Base-by-base conservation (phyloP, 495 filamentous ascomycete species). In the Amniculicola lignicola region DNA sequence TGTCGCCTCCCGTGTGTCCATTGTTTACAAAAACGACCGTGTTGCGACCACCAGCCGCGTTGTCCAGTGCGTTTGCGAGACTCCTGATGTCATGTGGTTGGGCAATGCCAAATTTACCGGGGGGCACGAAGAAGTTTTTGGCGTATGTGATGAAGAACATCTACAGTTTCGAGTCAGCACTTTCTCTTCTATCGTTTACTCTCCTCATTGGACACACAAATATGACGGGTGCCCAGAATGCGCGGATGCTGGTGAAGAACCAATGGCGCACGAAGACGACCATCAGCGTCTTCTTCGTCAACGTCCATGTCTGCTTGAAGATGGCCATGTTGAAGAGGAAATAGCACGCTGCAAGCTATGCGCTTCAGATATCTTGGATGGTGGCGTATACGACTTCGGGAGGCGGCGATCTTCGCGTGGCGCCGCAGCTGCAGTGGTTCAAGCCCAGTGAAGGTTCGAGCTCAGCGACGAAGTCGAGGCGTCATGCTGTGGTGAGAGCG, bases 1-100 rank as follows among this genome's bases (percentile, higher is more conserved):
- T 90, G 24, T 85, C 79, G 1, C 87, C 86, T 4, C 82, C 84
- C 6, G 67, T 70, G 33, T 84, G 75, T 21, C 87, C 86, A 71
- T 80, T 86, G 65, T 92, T 81, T 36, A 93, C 82, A 57, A 95
- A 88, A n/a, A 82, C 84, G n/a, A 95, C 70, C 15, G 73, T 88
- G 37, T 85, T 66, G 5, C 79, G 63, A 14, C 77, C 47, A 3
- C 70, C 74, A 9, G 51, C 47, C 3, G 82, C 74, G 9, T 66
- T 66, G n/a, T 63, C 62, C 18, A 94, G 67, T 1, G 79, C 86
- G 48, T 84, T 68, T 14, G 70, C 57, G 6, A 94, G 74, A 21
- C 80, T 78, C 41, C 80, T 77, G 36, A 94, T 63, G 1, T 82
- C 74, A 10, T 67, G 73, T 1, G 79, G 59, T 1, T 69, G 55